Percentiles rank a stretch among this genome's conserved stretches.
Conservation (phyloP, 1,139 yeast genomes). For the Candida buenavistaensis region DNA sequence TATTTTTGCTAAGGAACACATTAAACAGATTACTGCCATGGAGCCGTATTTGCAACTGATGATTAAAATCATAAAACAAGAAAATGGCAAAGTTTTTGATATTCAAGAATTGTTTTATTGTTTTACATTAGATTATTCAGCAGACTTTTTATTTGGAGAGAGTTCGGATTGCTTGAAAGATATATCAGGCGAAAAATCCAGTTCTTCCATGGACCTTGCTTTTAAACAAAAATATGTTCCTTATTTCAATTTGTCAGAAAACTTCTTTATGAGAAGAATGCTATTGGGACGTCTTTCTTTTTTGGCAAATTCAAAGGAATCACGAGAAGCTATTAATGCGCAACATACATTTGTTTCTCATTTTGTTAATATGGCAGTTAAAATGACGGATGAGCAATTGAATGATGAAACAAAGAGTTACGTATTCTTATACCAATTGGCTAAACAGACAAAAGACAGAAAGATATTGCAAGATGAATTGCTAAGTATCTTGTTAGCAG, state of each 20-base stretch:
- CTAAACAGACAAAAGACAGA: conserved; percentile 44
- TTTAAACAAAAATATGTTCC: conserved; percentile 25
- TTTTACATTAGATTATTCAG: conserved; percentile 41
- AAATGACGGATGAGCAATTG: conserved; percentile 22
- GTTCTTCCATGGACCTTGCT: conserved; percentile 17
- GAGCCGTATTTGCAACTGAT: conserved; percentile 44
- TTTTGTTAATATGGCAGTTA: conserved; percentile 32
- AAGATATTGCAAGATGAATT: conserved; percentile 43
- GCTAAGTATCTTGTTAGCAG: conserved; percentile 46
- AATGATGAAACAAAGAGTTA: conserved; percentile 30
- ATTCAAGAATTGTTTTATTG: conserved; percentile 37
- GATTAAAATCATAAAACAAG: conserved; percentile 27
- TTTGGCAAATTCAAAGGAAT: conserved; percentile 23
- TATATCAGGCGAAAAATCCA: conserved; percentile 25
- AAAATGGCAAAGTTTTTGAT: conserved; percentile 28
- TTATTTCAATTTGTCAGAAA: conserved; percentile 31
- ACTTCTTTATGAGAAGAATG: conserved; percentile 28
- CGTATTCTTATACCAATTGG: conserved; percentile 46
- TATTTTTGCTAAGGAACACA: conserved; percentile 52
- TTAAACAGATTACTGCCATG: conserved; percentile 45
- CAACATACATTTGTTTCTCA: conserved; percentile 31
- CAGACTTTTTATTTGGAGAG: conserved; percentile 43
- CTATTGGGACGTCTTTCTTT: conserved; percentile 29
- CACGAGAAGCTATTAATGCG: conserved; percentile 18
- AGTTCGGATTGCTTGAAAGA: conserved; percentile 32